Base-by-base conservation (phyloP, 2,329 filamentous ascomycete genomes). In the Arthrobotrys sphaeroides region DNA sequence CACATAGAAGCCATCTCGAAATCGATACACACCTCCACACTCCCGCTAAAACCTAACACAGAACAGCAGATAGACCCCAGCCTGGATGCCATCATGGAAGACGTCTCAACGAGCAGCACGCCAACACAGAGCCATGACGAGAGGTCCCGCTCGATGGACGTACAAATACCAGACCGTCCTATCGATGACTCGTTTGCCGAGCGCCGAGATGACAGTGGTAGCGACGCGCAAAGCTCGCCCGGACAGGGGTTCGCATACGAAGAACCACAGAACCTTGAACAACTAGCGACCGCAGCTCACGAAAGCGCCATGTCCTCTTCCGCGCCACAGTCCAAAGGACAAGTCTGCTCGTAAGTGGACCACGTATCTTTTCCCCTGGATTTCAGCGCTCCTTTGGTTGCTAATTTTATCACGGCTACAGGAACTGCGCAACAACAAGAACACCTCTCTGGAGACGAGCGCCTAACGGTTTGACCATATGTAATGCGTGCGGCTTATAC, bases 401-500 rank as follows among this genome's bases (percentile, higher is more conserved):
- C 61, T 77, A 65, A 73, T 59, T 60, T 38, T 64, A 49, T 20
- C 36, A 16, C 24, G 18, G 9, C 22, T 7, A 62, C 78, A 99
- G 95, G 82, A 99, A 99, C 83, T 99, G 95, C 82, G 91, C 90
- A 70, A 98, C 95, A 13, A 97, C 93, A 61, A 90, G 91, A 82
- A 99, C 95, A 51, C 95, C 95, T 22, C 84, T 99, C 38, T 99
- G 95, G 95, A 89, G 95, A 81, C 89, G 95, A 80, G 97, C 94
- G 13, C 94, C 94, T 0, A 90, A 94, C 80, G 95, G 95, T 28
- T 91, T 93, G 65, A 97, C 93, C 26, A 98, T 99, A 74, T 99
- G 95, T 84, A 99, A 99, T 83, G 95, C 95, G 4, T 99, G 95
- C 81, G 95, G 95, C 43, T 86, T 99, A 13, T 99, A 99, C 82